Base-by-base conservation (phyloP, 352 stramenopile genomes). In the Pythium sukuiense region DNA sequence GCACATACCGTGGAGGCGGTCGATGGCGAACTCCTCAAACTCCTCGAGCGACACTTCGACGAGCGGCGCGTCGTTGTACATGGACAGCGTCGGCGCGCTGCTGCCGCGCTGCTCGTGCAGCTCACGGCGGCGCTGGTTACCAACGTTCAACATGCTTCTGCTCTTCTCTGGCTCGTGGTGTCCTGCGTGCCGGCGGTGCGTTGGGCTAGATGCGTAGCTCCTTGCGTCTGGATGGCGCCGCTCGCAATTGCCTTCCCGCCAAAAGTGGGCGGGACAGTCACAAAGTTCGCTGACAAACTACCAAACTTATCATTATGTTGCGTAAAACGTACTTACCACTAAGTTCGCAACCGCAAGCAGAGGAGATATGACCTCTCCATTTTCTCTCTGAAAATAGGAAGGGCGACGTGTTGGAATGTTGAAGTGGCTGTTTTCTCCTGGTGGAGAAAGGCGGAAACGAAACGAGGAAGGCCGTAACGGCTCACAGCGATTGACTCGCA, bases 1-100 rank as follows among this genome's bases (percentile, higher is more conserved):
- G 32, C 32, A 9, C 54, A 63, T 60, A 90, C 88, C 75, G 46
- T 98, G 93, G 70, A 99, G 80, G 4, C 97, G 80, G 65, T 99
- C 95, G 54, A 99, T 95, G 5, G 97, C 96, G 74, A 98, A 98
- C 55, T 98, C 85, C 76, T 99, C 97, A 86, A 99, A 99, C 70
- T 99, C 93, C 72, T 99, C 97, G 37, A 99, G 76, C 67, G 90
- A 98, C 46, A 99, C 84, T 76, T 99, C 97, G 13, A 98, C 85
- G 46, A 88, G 76, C 20, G 97, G 97, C 59, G 96, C 83, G 55
- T 98, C 85, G 18, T 91, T 87, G 76, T 99, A 99, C 72, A 99
- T 87, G 55, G 87, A 96, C 58, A 97, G 77, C 76, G 90, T 93
- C 50, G 83, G 85, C 33, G 79, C 57, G 24, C 73, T 72, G 48